Base-by-base conservation (phyloP, 2,329 filamentous ascomycete species). In the Xenoacremonium recifei region DNA sequence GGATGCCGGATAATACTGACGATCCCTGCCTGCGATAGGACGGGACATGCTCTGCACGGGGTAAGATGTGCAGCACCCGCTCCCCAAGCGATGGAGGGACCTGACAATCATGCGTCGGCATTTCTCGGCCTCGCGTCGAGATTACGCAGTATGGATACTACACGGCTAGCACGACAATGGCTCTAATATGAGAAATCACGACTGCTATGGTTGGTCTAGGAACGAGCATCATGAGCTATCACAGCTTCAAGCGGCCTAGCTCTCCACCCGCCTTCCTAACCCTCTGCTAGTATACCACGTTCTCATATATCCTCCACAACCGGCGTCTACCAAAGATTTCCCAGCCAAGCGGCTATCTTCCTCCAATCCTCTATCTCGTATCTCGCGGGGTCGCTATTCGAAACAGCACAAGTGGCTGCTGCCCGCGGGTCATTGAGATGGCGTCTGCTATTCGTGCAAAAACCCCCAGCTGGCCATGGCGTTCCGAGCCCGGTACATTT, bases 361-460 rank as follows among this genome's bases (percentile, higher is more conserved):
- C 9, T 16, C 29, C 9, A 32, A 32, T 16, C 6, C 9, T 32
- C 29, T 10, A 11, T 10, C 6, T 15, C 29, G 33, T 37, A 39
- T 40, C 29, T 40, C 15, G 20, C 18, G 25, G 9, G 11, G 13
- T 37, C 44, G 37, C 15, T 50, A 47, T 39, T 37, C 43, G 43
- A 49, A 49, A 49, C 46, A 44, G 21, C 17, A 20, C 19, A 39
- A 31, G 27, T 35, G 35, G 42, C 35, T 15, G 18, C 21, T 21
- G 20, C 37, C 38, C 25, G 42, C 35, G 35, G 38, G 35, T 19
- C 7, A 30, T 15, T 40, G 23, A 27, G 15, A 34, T 18, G 18
- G 32, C 47, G 18, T 35, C 45, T 41, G 43, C 39, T 27, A 54
- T 54, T 51, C 46, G 48, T 46, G 50, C 46, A 39, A 51, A 54